Evolutionary conservation across 1,284 basidiomycete species (phyloP), one percentile per base, ranked within the genome.

Genomic region (Mycena sp.): DNA sequence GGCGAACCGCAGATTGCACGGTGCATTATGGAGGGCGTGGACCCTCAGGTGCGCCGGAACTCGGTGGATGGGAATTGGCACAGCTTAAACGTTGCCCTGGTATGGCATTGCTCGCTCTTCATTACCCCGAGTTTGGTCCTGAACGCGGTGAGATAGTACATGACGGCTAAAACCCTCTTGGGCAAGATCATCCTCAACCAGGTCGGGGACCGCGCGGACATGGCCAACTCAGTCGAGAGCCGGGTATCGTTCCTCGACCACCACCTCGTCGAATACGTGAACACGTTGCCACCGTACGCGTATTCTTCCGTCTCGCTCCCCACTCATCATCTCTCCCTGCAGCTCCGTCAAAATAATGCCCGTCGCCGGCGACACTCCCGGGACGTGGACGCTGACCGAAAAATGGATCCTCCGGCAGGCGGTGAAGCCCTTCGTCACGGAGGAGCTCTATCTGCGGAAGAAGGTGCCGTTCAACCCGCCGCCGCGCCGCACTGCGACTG

Each of bases 321-420:
- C 6, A 25, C 26, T 21, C 41, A 14, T 23, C 45, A 9, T 6
- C 40, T 6, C 16, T 23, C 17, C n/a, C 19, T 28, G 14, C 30
- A 50, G 51, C 9, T 60, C 58, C 6, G 29, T 60, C 14, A 60
- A 60, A 41, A 44, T 60, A 6, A 11, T 19, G 9, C 58, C 58
- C 4, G 23, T 48, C 55, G 29, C 26, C 40, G 26, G 38, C n/a
- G 19, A 11, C 50, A 17, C 12, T 26, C 50, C 43, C 28, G 21
- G 30, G 4, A 49, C 25, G 19, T 60, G 44, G 44, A 19, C 37
- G n/a, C 23, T 60, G 7, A 26, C 30, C 29, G 58, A 60, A 23
- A 60, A 60, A 38, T 60, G 58, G 58, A 44, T 60, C 21, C 50
- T 60, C n/a, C 58, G 58, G 14, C 9, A 60, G 29, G 58, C 58